Percentiles rank a stretch among this genome's conserved stretches.
These are phyloP conservation scores for Kodamaea derodonti DNA, from an alignment of 1,139 yeast species.

Conservation along the genomic window DNA sequence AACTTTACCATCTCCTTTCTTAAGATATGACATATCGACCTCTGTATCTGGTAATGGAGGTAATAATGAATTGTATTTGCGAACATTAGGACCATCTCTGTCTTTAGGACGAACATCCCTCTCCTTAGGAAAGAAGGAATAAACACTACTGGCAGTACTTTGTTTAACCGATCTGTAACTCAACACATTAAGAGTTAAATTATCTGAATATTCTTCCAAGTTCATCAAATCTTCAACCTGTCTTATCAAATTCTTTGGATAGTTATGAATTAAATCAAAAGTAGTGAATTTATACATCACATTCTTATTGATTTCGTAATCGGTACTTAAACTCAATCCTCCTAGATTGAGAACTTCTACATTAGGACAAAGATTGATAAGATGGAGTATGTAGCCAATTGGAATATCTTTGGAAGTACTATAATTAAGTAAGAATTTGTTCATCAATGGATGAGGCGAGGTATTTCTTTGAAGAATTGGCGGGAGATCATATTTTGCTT, in stretches of 20 bases:
- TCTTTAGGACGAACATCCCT: conserved; percentile 18
- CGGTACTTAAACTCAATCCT: conserved; percentile 53
- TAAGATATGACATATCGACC: conserved; percentile 23
- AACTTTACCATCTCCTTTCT: conserved; percentile 37
- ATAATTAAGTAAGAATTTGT: conserved; percentile 53
- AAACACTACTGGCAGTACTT: conserved; percentile 24
- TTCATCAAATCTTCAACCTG: conserved; percentile 23
- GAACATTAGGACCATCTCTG: conserved; percentile 4
- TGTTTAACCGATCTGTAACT: conserved; percentile 4
- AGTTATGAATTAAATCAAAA: conserved; percentile 38
- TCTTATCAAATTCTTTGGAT: conserved; percentile 27
- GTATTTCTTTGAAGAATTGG: conserved; percentile 12
- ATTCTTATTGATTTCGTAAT: conserved; percentile 45
- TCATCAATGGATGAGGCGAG: conserved; percentile 54
- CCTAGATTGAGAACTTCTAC: conserved; percentile 48
- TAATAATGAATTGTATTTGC: conserved; percentile 35
- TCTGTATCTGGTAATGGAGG: conserved; percentile 33
- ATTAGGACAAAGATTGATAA: conserved; percentile 58
- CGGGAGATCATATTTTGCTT: not conserved
- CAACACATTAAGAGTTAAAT: not conserved
- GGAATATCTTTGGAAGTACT: conserved; percentile 65
- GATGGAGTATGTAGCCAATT: conserved; percentile 59
- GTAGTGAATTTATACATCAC: conserved; percentile 34
- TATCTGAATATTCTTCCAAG: conserved; percentile 11
- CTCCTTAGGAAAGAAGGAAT: conserved; percentile 13